phyloP scores from a whole-genome alignment of 495 filamentous ascomycete species.

The Penicillium pulvis region DNA sequence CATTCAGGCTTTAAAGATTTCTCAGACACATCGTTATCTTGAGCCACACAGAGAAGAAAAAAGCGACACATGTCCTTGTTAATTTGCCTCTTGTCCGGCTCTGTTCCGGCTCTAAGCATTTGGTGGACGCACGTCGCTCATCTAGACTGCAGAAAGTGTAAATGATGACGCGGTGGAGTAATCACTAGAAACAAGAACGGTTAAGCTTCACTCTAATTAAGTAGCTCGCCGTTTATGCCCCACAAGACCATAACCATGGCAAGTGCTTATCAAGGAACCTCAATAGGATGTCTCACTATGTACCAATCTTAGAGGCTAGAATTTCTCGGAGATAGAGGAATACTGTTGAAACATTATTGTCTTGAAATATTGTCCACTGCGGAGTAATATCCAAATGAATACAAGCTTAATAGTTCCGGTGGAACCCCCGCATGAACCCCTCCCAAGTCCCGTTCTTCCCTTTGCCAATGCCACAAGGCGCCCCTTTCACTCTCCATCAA shows the following conservation, averaged over 20 bases:
- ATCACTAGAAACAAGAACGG: background rate
- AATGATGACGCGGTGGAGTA: background rate
- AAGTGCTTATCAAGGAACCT: background rate
- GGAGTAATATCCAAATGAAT: background rate
- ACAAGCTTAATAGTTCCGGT: background rate
- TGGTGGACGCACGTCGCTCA: background rate
- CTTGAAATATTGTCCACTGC: background rate
- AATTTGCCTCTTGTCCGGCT: background rate
- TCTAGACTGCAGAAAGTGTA: background rate
- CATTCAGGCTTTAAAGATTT: too few relatives aligned
- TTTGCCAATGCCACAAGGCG: background rate
- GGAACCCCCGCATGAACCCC: slow-evolving; percentile 1
- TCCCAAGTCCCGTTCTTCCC: background rate
- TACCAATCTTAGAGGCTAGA: background rate
- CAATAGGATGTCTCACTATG: background rate
- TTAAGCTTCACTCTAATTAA: background rate
- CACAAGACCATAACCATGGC: background rate
- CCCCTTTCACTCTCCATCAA: background rate
- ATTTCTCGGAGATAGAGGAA: background rate
- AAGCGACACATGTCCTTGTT: too few relatives aligned
- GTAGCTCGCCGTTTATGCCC: background rate
- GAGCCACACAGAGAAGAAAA: too few relatives aligned
- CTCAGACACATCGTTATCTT: too few relatives aligned
- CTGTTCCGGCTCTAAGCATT: background rate
- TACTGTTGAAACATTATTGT: too few relatives aligned